phyloP scores from a whole-genome alignment of 352 stramenopile species.

The Globisporangium megalacanthum region DNA sequence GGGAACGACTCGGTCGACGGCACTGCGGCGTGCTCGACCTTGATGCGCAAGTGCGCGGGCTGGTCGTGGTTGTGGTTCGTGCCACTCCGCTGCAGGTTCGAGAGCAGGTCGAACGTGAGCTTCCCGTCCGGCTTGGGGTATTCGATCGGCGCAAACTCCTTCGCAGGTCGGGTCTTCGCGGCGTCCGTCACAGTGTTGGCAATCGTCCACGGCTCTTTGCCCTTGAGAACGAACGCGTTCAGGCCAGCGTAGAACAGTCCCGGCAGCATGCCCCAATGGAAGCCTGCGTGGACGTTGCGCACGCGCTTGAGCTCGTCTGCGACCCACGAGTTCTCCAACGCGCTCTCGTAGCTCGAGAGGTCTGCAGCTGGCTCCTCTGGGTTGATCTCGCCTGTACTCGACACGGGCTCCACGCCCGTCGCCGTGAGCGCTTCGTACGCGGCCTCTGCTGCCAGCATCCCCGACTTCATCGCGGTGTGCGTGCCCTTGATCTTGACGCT shows the following conservation, averaged over 20 bases:
- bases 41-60: slow-evolving; percentile 95
- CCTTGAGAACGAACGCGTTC: slow-evolving; percentile 91
- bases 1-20: slow-evolving; percentile 85
- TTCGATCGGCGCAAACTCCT: slow-evolving; percentile 89
- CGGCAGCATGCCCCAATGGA: slow-evolving; percentile 92
- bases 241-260: slow-evolving; percentile 94
- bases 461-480: slow-evolving; percentile 98
- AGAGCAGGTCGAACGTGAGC: slow-evolving; percentile 98
- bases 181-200: slow-evolving; percentile 80
- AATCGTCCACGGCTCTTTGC: slow-evolving; percentile 97
- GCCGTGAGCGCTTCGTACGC: slow-evolving; percentile 87
- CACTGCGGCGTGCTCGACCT: slow-evolving; percentile 84
- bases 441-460: slow-evolving; percentile 96
- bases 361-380: slow-evolving; percentile 48
- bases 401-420: slow-evolving; percentile 47
- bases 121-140: slow-evolving; percentile 97
- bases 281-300: slow-evolving; percentile 96
- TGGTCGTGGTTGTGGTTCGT: slow-evolving; percentile 99
- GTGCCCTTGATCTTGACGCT: slow-evolving; percentile 99
- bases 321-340: slow-evolving; percentile 94
- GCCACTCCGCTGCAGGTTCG: slow-evolving; percentile 95
- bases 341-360: slow-evolving; percentile 83
- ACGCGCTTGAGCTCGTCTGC: slow-evolving; percentile 96
- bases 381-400: slow-evolving; percentile 71
- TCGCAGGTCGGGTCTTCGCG: slow-evolving; percentile 89